A percentile compares a stretch with the other conserved stretches of the same genome.
These are phyloP conservation scores for Kitagawia praeruptora DNA, from an alignment of 129 eudicot genomes.

Conservation along the genomic window DNA sequence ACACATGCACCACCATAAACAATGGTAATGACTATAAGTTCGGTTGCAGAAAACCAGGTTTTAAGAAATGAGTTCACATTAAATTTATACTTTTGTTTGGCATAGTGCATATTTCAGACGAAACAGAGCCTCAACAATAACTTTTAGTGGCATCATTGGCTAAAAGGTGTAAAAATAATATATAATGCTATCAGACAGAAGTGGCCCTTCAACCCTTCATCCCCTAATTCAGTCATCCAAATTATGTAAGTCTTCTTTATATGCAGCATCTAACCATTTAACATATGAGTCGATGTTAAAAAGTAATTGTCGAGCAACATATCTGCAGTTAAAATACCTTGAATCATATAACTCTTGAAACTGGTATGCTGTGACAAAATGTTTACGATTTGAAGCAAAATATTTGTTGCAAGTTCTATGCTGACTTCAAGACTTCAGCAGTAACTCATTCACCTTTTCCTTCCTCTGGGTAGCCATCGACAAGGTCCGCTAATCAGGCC, in stretches of 20 bases:
- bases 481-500: conserved; percentile 9
- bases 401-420: neutral
- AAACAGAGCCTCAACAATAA: neutral
- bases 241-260: neutral
- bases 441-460: neutral
- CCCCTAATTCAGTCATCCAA: conserved; percentile 7
- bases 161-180: neutral
- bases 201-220: conserved; percentile 2
- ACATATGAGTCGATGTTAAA: neutral
- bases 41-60: conserved; percentile 26
- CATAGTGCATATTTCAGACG: conserved; percentile 5
- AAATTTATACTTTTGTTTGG: conserved; percentile 17
- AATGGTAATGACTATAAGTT: neutral
- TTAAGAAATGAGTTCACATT: conserved; percentile 26
- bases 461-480: neutral
- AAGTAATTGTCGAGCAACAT: neutral
- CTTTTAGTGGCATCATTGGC: neutral
- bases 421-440: neutral
- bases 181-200: neutral
- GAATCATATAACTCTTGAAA: neutral
- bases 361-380: neutral
- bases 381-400: neutral
- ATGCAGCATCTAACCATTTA: neutral
- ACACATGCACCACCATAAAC: neutral
- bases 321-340: neutral